Conservation (phyloP, 1,284 basidiomycete species). For the Rugosomyces carneus region DNA sequence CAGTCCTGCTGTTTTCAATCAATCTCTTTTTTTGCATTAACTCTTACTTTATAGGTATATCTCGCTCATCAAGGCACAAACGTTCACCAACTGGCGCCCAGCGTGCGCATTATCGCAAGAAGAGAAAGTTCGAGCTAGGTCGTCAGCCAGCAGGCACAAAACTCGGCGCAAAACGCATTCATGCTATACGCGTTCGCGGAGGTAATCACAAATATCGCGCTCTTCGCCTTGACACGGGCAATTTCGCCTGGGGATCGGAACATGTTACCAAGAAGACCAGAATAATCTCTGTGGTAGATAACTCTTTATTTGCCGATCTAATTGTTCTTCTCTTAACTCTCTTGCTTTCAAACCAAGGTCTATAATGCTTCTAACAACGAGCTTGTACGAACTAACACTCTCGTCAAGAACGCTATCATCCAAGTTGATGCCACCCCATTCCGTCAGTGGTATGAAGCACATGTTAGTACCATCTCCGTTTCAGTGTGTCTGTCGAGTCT, state of each 20-base stretch:
- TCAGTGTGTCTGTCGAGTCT: neutral
- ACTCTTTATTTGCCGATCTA: constrained; percentile 5
- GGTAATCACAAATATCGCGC: constrained; percentile 93
- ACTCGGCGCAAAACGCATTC: constrained; percentile 89
- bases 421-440: constrained; percentile 96
- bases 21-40: neutral
- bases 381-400: constrained; percentile 95
- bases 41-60: constrained; percentile 63
- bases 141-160: constrained; percentile 95
- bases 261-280: constrained; percentile 89
- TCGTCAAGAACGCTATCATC: constrained; percentile 92
- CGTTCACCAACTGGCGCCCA: constrained; percentile 90
- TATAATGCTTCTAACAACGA: constrained; percentile 99
- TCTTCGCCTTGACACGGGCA: constrained; percentile 88
- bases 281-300: constrained; percentile 87
- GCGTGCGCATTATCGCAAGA: constrained; percentile 95
- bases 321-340: neutral
- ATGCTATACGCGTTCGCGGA: constrained; percentile 89
- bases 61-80: constrained; percentile 92
- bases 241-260: constrained; percentile 97
- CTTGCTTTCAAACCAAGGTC: constrained; percentile 45
- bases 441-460: constrained; percentile 97
- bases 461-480: constrained; percentile 52
- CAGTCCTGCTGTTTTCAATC: constrained; percentile 25
- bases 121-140: constrained; percentile 98